Percentiles rank a stretch among this genome's conserved stretches.
phyloP scores from a whole-genome alignment of 2,329 filamentous ascomycete genomes.

The Epichloe uncinata region DNA sequence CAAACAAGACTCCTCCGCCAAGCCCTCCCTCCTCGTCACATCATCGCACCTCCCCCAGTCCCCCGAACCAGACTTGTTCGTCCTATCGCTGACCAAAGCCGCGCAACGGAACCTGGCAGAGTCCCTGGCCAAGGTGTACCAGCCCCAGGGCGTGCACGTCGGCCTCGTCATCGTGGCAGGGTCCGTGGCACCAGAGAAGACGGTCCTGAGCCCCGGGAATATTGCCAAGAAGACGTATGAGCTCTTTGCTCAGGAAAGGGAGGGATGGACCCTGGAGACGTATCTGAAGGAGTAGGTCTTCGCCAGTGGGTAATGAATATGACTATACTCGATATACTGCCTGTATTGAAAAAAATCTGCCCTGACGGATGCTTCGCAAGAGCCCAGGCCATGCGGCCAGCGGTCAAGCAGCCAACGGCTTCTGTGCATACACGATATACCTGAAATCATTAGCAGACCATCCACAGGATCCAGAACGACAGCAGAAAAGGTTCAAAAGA shows the following conservation, averaged over 20 bases:
- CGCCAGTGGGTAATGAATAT: background rate
- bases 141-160: constrained; percentile 27
- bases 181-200: constrained; percentile 5
- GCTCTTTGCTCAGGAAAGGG: constrained; percentile 7
- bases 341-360: too few relatives aligned
- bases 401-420: background rate
- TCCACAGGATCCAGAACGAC: background rate
- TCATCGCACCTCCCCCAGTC: constrained; percentile 34
- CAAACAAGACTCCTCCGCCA: constrained; percentile 14
- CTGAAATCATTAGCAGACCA: background rate
- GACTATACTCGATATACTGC: too few relatives aligned
- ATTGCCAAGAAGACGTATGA: constrained; percentile 9
- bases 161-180: constrained; percentile 34
- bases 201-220: constrained; percentile 8
- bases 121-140: constrained; percentile 27
- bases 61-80: constrained; percentile 32
- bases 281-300: background rate
- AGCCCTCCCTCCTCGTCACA: constrained; percentile 35
- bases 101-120: constrained; percentile 36
- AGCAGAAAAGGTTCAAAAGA: background rate
- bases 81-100: constrained; percentile 35
- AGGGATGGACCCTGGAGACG: background rate
- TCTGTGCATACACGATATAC: constrained; percentile 1
- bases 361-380: too few relatives aligned
- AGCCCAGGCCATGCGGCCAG: too few relatives aligned